These are phyloP conservation scores for Imleria badia DNA, from an alignment of 768 basidiomycete genomes.

Conservation along the genomic window DNA sequence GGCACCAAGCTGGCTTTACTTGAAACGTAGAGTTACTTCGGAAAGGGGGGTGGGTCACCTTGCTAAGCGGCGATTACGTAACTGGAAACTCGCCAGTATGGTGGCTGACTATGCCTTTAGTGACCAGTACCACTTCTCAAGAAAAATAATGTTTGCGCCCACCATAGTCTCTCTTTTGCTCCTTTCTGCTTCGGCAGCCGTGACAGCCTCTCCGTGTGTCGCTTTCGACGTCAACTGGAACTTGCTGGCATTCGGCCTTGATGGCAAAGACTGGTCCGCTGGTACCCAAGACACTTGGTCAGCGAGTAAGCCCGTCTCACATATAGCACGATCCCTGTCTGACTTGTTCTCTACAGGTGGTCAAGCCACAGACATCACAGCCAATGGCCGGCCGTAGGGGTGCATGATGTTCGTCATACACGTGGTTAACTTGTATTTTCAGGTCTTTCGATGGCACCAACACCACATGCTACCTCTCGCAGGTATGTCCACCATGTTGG, in stretches of 20 bases:
- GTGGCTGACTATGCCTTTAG: too few relatives aligned
- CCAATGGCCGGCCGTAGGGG: conserved; percentile 75
- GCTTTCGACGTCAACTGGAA: conserved; percentile 82
- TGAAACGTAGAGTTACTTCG: too few relatives aligned
- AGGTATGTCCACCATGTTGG: conserved; percentile 39
- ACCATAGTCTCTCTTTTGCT: conserved; percentile 58
- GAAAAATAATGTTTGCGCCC: conserved; percentile 35
- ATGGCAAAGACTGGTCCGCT: conserved; percentile 81
- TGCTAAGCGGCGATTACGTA: background rate
- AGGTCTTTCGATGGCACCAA: conserved; percentile 66
- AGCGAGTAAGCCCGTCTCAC: conserved; percentile 39
- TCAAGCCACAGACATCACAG: conserved; percentile 64
- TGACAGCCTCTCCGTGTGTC: conserved; percentile 57
- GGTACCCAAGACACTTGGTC: conserved; percentile 72
- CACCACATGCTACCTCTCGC: conserved; percentile 71
- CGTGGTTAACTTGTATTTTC: background rate
- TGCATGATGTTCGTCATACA: background rate
- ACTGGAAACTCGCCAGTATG: too few relatives aligned
- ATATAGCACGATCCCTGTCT: background rate
- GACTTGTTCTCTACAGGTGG: conserved; percentile 18
- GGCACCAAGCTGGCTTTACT: too few relatives aligned
- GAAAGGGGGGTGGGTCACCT: too few relatives aligned
- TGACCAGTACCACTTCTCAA: background rate
- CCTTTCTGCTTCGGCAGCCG: conserved; percentile 34
- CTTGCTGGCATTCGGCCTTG: conserved; percentile 81